phyloP scores from a whole-genome alignment of 805 yeast genomes.

The Wickerhamomyces mucosus region DNA sequence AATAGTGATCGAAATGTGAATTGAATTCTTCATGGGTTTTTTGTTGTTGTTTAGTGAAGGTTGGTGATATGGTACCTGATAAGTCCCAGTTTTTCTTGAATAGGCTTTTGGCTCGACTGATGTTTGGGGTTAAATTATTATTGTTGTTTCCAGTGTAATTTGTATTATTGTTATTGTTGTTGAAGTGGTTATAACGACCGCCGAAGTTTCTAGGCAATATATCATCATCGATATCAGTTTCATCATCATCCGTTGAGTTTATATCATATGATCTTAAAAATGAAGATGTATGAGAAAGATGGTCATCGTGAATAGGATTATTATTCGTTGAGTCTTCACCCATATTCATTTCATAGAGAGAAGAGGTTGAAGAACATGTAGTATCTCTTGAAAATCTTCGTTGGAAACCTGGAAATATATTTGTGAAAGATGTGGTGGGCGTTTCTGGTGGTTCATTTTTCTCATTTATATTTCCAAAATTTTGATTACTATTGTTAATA shows the following conservation, averaged over 20 bases:
- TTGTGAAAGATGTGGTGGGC: too few species aligned
- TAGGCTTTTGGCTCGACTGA: too few species aligned
- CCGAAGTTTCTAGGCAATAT: constrained; percentile 5
- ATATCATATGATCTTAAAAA: neutral
- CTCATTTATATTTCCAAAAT: too few species aligned
- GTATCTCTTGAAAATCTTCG: constrained; percentile 1
- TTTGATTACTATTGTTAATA: too few species aligned
- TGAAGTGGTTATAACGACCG: too few species aligned
- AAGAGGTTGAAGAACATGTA: constrained; percentile 8
- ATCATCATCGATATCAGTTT: constrained; percentile 9
- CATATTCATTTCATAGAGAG: constrained; percentile 10
- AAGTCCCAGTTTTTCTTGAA: constrained; percentile 6
- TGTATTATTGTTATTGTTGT: constrained; percentile 4
- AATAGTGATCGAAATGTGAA: too few species aligned
- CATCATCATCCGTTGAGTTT: constrained; percentile 6
- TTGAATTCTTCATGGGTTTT: too few species aligned
- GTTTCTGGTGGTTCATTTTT: too few species aligned
- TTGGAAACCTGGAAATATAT: too few species aligned
- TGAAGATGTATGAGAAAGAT: constrained; percentile 1
- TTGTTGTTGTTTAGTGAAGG: constrained; percentile 8
- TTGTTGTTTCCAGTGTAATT: constrained; percentile 7
- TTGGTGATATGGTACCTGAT: constrained; percentile 9
- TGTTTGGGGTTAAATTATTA: too few species aligned
- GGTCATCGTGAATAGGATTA: constrained; percentile 2
- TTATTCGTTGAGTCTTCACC: constrained; percentile 5